phyloP scores from a whole-genome alignment of 1,284 basidiomycete genomes.

The Sparassis latifolia region DNA sequence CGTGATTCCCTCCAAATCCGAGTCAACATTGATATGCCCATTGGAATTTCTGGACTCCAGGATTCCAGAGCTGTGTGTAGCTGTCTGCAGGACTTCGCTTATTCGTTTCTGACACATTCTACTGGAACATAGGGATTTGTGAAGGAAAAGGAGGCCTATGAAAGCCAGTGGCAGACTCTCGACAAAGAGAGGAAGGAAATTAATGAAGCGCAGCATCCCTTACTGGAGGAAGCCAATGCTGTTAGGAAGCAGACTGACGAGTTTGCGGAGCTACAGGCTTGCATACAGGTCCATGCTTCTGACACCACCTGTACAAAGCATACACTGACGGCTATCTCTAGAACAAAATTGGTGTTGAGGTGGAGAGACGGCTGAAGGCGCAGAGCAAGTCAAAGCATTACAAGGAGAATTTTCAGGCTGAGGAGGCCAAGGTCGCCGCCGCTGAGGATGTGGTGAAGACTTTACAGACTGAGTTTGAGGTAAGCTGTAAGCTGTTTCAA shows the following conservation, averaged over 20 bases:
- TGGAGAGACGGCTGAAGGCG: slow-evolving; percentile 38
- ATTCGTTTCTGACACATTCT: no score
- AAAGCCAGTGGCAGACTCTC: no score
- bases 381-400: slow-evolving; percentile 42
- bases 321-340: no score
- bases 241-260: slow-evolving; percentile 41
- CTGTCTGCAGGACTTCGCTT: no score
- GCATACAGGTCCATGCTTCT: slow-evolving; percentile 52
- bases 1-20: slow-evolving; percentile 48
- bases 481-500: slow-evolving; percentile 30
- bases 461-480: no score
- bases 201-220: slow-evolving; percentile 34
- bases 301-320: slow-evolving; percentile 90
- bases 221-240: slow-evolving; percentile 36
- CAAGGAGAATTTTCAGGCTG: no score
- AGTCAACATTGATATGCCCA: slow-evolving; percentile 69
- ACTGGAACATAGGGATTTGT: slow-evolving; percentile 41
- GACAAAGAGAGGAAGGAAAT: no score
- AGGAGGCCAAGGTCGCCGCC: slow-evolving; percentile 35
- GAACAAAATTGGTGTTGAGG: slow-evolving; percentile 37
- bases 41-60: slow-evolving; percentile 60
- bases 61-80: slow-evolving; percentile 52
- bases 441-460: slow-evolving; percentile 39
- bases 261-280: slow-evolving; percentile 34
- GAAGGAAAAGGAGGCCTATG: no score